These are phyloP conservation scores for Porcisia deanei DNA, from an alignment of 208 protist species.

Conservation along the genomic window DNA sequence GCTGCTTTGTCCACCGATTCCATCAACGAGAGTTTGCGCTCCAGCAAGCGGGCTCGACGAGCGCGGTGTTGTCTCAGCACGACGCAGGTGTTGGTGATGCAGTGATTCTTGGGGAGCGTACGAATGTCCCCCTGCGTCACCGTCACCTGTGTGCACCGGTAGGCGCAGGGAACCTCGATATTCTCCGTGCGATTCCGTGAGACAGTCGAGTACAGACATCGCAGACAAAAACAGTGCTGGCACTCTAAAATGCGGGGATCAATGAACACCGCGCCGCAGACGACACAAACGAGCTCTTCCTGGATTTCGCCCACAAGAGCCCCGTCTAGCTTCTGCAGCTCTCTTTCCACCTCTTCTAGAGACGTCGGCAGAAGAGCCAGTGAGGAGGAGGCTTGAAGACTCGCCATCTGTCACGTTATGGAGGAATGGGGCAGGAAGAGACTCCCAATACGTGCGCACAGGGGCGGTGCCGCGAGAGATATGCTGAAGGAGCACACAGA, in stretches of 20 bases:
- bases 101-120: conserved; percentile 44
- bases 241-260: conserved; percentile 70
- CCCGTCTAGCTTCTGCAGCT: conserved; percentile 10
- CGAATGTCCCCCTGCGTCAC: conserved; percentile 44
- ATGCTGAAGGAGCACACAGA: neutral
- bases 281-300: conserved; percentile 49
- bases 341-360: neutral
- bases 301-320: conserved; percentile 25
- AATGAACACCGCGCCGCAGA: conserved; percentile 53
- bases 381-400: neutral
- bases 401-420: neutral
- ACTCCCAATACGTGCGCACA: neutral
- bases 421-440: neutral
- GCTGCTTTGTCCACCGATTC: neutral
- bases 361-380: conserved; percentile 11
- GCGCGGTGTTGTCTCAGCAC: conserved; percentile 25
- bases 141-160: conserved; percentile 41
- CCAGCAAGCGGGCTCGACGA: conserved; percentile 12
- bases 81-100: conserved; percentile 37
- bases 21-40: conserved; percentile 4
- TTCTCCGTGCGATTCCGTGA: conserved; percentile 32
- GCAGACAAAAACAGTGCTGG: conserved; percentile 73
- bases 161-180: conserved; percentile 45
- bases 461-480: neutral
- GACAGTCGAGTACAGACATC: conserved; percentile 51